Evolutionary conservation across 129 eudicot species (phyloP).

Genomic region (Smallanthus sonchifolius): DNA sequence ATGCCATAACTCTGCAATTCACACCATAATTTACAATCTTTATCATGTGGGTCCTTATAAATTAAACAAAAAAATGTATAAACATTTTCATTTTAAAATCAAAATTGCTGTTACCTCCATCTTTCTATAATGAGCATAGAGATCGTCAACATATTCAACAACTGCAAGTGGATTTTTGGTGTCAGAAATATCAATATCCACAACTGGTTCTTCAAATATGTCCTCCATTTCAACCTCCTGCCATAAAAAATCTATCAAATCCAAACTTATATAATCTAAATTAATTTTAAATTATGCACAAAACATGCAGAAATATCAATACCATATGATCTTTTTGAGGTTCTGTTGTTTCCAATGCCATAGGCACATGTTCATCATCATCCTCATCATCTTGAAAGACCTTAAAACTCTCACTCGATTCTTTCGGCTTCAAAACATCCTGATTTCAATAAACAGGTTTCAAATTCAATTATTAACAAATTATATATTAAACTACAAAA

Average conservation of each 20-base stretch:
- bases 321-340: constrained; percentile 57
- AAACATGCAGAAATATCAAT: background rate
- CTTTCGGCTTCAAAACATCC: constrained; percentile 52
- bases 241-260: background rate
- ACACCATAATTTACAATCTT: background rate
- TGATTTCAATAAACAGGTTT: background rate
- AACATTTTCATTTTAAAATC: background rate
- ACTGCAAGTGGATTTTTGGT: constrained; percentile 58
- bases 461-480: background rate
- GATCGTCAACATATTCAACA: constrained; percentile 73
- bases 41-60: constrained; percentile 18
- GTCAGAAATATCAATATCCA: constrained; percentile 68
- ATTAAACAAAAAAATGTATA: background rate
- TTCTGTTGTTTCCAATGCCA: constrained; percentile 58
- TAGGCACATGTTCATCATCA: constrained; percentile 62
- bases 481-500: background rate
- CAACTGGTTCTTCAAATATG: constrained; percentile 55
- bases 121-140: constrained; percentile 56
- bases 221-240: constrained; percentile 87
- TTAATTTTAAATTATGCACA: background rate
- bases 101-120: constrained; percentile 51
- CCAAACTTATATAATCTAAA: background rate
- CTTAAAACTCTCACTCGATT: constrained; percentile 36
- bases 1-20: constrained; percentile 52
- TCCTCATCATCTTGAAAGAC: constrained; percentile 38